These are phyloP conservation scores for Isabelozyma pseudorhagii DNA, from an alignment of 805 yeast genomes.

Conservation along the genomic window DNA sequence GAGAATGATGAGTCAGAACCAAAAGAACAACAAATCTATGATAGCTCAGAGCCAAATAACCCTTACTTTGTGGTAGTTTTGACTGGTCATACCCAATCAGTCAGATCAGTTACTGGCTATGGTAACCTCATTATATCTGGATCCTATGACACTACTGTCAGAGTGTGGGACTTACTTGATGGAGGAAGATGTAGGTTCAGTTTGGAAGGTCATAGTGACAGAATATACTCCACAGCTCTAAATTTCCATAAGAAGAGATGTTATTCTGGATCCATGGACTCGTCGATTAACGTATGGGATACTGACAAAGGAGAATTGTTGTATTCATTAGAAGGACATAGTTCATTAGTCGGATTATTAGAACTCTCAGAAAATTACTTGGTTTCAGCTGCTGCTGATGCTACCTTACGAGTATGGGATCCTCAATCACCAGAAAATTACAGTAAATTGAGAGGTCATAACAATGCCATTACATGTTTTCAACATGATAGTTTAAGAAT, in stretches of 20 bases:
- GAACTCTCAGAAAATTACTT: constrained; percentile 72
- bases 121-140: constrained; percentile 86
- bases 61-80: constrained; percentile 69
- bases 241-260: constrained; percentile 77
- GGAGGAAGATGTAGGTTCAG: constrained; percentile 71
- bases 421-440: constrained; percentile 68
- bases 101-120: constrained; percentile 82
- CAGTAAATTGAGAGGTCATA: constrained; percentile 75
- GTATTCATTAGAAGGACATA: constrained; percentile 78
- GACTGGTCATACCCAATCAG: constrained; percentile 49
- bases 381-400: constrained; percentile 95
- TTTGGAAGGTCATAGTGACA: constrained; percentile 79
- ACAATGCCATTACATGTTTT: constrained; percentile 88
- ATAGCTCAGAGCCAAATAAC: constrained; percentile 39
- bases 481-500: constrained; percentile 81
- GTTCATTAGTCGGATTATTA: constrained; percentile 83
- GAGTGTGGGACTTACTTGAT: constrained; percentile 83
- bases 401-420: constrained; percentile 90
- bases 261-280: constrained; percentile 88
- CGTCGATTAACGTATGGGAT: constrained; percentile 88
- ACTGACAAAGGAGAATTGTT: constrained; percentile 69
- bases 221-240: constrained; percentile 84
- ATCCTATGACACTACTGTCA: constrained; percentile 82
- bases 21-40: constrained; percentile 22
- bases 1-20: constrained; percentile 33